Conservation (phyloP, 2,329 filamentous ascomycete species). For the Pochonia chlamydosporia region DNA sequence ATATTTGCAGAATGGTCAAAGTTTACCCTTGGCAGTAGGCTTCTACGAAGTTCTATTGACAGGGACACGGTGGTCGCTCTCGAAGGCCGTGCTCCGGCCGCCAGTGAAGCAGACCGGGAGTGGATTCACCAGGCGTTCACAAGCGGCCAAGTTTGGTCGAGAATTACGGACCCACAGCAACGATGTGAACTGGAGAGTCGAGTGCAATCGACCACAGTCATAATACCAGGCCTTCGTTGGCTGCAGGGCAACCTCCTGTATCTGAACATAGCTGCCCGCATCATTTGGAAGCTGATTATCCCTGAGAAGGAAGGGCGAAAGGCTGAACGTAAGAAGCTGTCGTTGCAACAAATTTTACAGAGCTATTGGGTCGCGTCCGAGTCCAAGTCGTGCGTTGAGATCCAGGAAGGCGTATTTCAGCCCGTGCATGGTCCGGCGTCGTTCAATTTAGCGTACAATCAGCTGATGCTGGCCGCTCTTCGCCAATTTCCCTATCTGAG, state of each 20-base stretch:
- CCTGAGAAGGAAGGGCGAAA: conserved; percentile 2
- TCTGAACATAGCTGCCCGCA: conserved; percentile 2
- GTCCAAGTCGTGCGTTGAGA: conserved; percentile 10
- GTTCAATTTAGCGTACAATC: conserved; percentile 11
- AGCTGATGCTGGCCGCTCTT: conserved; percentile 10
- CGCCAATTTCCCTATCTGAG: conserved; percentile 11
- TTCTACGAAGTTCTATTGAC: conserved; percentile 4
- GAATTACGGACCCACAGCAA: conserved; percentile 2
- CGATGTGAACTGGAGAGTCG: neutral
- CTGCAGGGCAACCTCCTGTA: neutral
- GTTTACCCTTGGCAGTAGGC: neutral
- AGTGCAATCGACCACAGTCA: neutral
- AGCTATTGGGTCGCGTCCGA: conserved; percentile 1
- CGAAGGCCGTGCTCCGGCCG: conserved; percentile 3
- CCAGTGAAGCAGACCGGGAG: conserved; percentile 4
- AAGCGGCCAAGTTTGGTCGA: neutral
- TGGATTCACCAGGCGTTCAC: conserved; percentile 3
- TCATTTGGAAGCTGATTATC: conserved; percentile 5
- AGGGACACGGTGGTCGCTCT: conserved; percentile 4
- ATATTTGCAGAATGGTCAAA: conserved; percentile 3
- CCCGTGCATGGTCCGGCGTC: conserved; percentile 5
- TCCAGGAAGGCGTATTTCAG: conserved; percentile 11
- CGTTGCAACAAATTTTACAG: conserved; percentile 4
- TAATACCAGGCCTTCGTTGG: neutral
- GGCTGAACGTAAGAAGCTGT: neutral